Evolutionary conservation across 2,329 filamentous ascomycete species (phyloP).

Genomic region (Penicillium capsulatum): DNA sequence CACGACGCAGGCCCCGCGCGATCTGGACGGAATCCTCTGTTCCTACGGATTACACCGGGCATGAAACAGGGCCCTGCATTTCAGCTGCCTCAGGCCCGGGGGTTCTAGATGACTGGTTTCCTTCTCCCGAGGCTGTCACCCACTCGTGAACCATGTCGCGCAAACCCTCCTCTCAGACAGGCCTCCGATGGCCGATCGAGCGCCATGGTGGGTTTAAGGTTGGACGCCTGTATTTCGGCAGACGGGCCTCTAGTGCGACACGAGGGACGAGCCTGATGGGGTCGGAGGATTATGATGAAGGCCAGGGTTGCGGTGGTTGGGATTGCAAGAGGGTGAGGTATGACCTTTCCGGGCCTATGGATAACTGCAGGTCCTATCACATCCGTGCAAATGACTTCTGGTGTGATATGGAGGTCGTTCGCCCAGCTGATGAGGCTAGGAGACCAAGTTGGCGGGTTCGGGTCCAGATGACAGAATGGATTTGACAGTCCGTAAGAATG

Average conservation of each 20-base stretch:
- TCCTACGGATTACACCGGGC: too few species aligned
- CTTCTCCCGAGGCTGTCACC: too few species aligned
- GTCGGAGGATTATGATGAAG: conserved; percentile 19
- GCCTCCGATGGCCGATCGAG: too few species aligned
- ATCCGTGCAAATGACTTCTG: conserved; percentile 4
- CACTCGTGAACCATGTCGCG: too few species aligned
- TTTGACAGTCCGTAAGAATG: too few species aligned
- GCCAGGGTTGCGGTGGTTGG: conserved; percentile 10
- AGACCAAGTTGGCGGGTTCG: too few species aligned
- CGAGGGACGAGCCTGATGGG: conserved; percentile 7
- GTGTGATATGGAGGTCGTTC: neutral
- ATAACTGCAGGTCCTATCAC: conserved; percentile 7
- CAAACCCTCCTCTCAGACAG: too few species aligned
- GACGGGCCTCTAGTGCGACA: conserved; percentile 13
- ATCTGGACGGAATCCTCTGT: conserved; percentile 12
- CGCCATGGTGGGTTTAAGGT: conserved; percentile 13
- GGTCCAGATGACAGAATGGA: too few species aligned
- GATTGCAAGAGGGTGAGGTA: conserved; percentile 14
- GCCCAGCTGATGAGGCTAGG: too few species aligned
- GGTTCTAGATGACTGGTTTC: too few species aligned
- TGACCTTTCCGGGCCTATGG: neutral
- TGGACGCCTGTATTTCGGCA: conserved; percentile 13
- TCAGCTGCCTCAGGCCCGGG: too few species aligned
- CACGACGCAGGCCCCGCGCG: neutral
- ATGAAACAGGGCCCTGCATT: too few species aligned